These are phyloP conservation scores for Sporothrix humicola DNA, from an alignment of 2,329 filamentous ascomycete species.

Conservation along the genomic window DNA sequence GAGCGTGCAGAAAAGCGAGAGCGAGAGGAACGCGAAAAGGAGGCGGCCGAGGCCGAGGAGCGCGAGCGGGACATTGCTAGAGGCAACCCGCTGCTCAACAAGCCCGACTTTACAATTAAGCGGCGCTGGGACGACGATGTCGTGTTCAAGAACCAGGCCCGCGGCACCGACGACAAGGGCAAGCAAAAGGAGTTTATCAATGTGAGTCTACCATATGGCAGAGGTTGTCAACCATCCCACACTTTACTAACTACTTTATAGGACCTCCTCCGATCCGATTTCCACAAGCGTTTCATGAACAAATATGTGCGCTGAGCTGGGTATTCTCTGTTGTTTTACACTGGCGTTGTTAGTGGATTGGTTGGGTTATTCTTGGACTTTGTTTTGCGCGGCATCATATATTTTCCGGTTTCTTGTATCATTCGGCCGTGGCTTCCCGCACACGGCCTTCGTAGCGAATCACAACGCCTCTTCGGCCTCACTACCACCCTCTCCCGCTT, in stretches of 20 bases:
- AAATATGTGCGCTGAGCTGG: slow-evolving; percentile 61
- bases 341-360: not conserved
- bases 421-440: not conserved
- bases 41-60: slow-evolving; percentile 80
- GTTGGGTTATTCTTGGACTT: not conserved
- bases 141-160: slow-evolving; percentile 97
- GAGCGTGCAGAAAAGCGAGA: slow-evolving; percentile 83
- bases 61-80: slow-evolving; percentile 86
- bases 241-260: slow-evolving; percentile 43
- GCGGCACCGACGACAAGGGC: slow-evolving; percentile 89
- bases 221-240: no score
- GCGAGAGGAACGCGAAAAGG: slow-evolving; percentile 79
- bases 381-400: not conserved
- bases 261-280: slow-evolving; percentile 91
- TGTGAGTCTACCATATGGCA: slow-evolving; percentile 53
- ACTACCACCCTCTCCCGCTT: not conserved
- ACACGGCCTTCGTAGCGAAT: slow-evolving; percentile 11
- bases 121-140: slow-evolving; percentile 97
- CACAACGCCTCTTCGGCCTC: not conserved
- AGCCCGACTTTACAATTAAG: slow-evolving; percentile 87
- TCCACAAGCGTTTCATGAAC: slow-evolving; percentile 96
- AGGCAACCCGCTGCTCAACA: slow-evolving; percentile 91
- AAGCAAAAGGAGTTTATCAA: slow-evolving; percentile 96
- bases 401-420: not conserved
- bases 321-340: no score